Percentiles rank a stretch among this genome's conserved stretches.
phyloP scores from a whole-genome alignment of 495 filamentous ascomycete genomes.

The Hypoxylon trugodes region DNA sequence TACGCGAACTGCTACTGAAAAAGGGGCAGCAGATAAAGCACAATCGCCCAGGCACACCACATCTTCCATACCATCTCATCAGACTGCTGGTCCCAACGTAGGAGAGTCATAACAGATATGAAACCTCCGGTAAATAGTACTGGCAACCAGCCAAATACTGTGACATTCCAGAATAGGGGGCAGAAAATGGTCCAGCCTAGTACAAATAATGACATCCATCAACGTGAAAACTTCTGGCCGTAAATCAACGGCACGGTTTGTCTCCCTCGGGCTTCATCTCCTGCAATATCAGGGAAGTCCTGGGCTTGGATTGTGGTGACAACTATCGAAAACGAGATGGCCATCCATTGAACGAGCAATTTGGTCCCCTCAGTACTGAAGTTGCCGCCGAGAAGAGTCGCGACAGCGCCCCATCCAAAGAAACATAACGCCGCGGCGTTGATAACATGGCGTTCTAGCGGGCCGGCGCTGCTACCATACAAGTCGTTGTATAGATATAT shows the following conservation, averaged over 20 bases:
- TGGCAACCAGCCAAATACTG: no score
- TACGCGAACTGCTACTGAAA: no score
- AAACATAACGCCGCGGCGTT: conserved; percentile 44
- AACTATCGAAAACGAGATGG: conserved; percentile 49
- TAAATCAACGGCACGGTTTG: conserved; percentile 51
- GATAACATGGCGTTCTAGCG: conserved; percentile 42
- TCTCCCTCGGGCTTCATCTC: conserved; percentile 51
- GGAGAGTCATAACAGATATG: no score
- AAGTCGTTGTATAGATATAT: conserved; percentile 49
- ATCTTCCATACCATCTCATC: no score
- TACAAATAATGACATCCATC: conserved; percentile 45
- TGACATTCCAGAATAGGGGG: conserved; percentile 47
- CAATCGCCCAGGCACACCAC: no score
- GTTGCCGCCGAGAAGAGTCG: not conserved
- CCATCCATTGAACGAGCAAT: conserved; percentile 47
- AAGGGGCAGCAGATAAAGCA: no score
- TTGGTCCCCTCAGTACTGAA: conserved; percentile 9
- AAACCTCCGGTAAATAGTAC: no score
- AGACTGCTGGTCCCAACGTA: no score
- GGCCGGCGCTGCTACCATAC: conserved; percentile 38
- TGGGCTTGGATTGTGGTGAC: conserved; percentile 56
- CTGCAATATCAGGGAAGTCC: conserved; percentile 55
- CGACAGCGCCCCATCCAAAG: conserved; percentile 40
- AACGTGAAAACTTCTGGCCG: conserved; percentile 51
- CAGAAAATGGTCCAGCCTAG: conserved; percentile 53